phyloP scores from a whole-genome alignment of 495 filamentous ascomycete species.

The Tuber calosporum region DNA sequence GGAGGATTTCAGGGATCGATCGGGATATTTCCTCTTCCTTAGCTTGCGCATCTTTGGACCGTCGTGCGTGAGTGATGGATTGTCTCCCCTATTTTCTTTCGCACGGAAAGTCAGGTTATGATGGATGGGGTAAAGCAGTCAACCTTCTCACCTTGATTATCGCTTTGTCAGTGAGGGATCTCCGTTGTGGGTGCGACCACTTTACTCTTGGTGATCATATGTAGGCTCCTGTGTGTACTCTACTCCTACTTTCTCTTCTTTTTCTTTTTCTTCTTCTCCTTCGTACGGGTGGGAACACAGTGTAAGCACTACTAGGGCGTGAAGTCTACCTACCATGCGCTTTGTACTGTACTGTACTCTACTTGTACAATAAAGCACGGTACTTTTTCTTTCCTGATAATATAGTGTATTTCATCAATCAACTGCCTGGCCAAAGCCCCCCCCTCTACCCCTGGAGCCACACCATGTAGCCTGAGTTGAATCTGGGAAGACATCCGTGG shows the following conservation, averaged over 20 bases:
- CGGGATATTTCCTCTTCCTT: neutral
- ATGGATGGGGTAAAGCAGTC: too few relatives aligned
- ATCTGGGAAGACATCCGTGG: neutral
- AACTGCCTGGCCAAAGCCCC: neutral
- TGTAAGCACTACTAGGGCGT: neutral
- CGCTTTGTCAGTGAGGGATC: too few relatives aligned
- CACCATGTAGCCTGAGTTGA: neutral
- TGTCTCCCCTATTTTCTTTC: neutral
- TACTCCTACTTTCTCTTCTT: too few relatives aligned
- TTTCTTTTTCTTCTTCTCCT: too few relatives aligned
- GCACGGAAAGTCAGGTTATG: neutral
- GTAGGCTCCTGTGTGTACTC: neutral
- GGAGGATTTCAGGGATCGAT: conserved; percentile 2
- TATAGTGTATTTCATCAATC: neutral
- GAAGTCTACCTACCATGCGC: neutral
- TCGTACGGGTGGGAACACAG: neutral
- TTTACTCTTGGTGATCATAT: neutral
- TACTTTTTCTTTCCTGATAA: neutral
- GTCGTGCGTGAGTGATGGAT: neutral
- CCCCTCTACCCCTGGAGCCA: neutral
- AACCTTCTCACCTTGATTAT: too few relatives aligned
- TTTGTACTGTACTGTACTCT: neutral
- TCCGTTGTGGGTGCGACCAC: too few relatives aligned
- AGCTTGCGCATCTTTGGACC: neutral
- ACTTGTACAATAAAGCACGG: neutral